Conservation (phyloP, 176 grass and related monocot species). For the Phoenix roebelenii region DNA sequence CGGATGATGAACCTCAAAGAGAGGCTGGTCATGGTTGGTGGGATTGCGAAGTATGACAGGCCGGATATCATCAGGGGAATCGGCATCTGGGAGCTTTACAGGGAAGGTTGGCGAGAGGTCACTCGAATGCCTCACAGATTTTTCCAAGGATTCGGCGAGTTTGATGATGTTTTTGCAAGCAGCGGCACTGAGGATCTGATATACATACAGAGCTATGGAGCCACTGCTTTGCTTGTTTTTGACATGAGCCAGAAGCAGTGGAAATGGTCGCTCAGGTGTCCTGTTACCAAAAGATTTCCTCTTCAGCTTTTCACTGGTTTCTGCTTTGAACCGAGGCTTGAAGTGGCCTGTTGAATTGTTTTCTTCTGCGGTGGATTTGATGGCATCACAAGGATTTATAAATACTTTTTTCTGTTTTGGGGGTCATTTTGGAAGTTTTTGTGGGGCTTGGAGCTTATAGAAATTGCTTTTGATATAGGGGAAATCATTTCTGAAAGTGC, state of each 20-base stretch:
- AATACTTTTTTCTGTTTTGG: no score
- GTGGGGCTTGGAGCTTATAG: no score
- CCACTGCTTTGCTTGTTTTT: conserved; percentile 68
- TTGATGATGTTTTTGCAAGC: conserved; percentile 89
- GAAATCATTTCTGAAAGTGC: no score
- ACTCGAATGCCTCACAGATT: conserved; percentile 73
- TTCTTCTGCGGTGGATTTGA: no score
- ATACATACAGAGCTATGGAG: conserved; percentile 91
- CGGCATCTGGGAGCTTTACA: conserved; percentile 76
- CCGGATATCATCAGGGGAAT: conserved; percentile 96
- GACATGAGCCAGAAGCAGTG: conserved; percentile 69
- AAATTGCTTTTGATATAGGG: no score
- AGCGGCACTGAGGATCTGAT: conserved; percentile 58
- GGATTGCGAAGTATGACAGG: conserved; percentile 80
- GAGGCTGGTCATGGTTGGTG: conserved; percentile 75
- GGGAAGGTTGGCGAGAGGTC: conserved; percentile 61
- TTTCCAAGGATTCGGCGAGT: conserved; percentile 93
- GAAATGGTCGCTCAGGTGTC: conserved; percentile 75
- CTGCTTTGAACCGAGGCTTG: conserved; percentile 83
- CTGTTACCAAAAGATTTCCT: conserved; percentile 80
- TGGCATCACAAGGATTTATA: no score
- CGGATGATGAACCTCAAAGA: conserved; percentile 71
- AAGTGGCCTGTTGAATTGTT: conserved; percentile 42
- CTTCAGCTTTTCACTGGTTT: conserved; percentile 93
- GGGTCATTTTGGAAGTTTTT: no score